A percentile compares a stretch with the other conserved stretches of the same genome.
phyloP scores from a whole-genome alignment of 108 stramenopile genomes.

The Cyclostephanos tholiformis region DNA sequence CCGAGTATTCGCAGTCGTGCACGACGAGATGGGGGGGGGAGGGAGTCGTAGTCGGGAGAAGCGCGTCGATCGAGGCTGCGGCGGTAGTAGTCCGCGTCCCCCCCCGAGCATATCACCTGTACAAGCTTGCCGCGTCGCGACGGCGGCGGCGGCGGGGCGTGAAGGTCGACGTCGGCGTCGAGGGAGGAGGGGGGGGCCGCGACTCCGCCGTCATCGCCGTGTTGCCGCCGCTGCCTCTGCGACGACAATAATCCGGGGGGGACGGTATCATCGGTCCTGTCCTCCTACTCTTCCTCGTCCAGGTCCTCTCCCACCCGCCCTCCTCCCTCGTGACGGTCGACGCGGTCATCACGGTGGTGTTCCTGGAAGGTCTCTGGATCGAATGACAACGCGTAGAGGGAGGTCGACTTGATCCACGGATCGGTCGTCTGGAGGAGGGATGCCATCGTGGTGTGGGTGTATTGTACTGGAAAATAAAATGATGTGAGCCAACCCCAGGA shows the following conservation, averaged over 20 bases:
- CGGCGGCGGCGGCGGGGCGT: no score
- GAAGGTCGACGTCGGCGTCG: neutral
- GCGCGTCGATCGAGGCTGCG: neutral
- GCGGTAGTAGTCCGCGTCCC: neutral
- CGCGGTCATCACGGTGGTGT: no score
- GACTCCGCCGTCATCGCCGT: no score
- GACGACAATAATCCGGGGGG: slow-evolving; percentile 3
- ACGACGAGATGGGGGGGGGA: slow-evolving; percentile 31
- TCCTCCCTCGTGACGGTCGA: no score
- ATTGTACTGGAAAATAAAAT: no score
- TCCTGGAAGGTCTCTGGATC: neutral
- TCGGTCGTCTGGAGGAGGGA: slow-evolving; percentile 22
- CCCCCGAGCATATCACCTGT: slow-evolving; percentile 28
- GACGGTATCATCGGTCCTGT: slow-evolving; percentile 27
- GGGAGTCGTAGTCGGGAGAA: neutral
- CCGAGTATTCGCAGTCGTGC: slow-evolving; percentile 30
- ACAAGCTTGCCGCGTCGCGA: slow-evolving; percentile 27
- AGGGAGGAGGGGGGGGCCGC: no score
- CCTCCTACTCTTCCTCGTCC: neutral
- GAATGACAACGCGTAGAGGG: slow-evolving; percentile 27
- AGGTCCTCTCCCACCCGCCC: no score
- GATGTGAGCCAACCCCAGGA: no score
- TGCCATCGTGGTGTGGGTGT: no score
- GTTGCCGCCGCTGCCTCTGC: neutral
- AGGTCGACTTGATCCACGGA: slow-evolving; percentile 42